Evolutionary conservation across 352 stramenopile genomes (phyloP).

Genomic region (Phytophthora niederhauseri): DNA sequence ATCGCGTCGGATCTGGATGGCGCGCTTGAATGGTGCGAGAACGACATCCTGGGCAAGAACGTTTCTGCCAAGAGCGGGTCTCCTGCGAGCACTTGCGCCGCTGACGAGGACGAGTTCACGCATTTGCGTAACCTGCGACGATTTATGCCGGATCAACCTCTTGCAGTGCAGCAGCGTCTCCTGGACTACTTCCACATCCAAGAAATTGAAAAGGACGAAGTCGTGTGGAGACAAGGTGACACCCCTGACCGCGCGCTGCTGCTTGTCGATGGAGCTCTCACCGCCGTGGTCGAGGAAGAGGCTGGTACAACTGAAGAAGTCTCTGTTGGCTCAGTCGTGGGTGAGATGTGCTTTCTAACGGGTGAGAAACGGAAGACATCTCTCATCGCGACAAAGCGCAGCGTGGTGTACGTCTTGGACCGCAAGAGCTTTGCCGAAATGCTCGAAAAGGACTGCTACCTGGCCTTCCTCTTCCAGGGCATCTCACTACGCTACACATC

Average conservation of each 20-base stretch:
- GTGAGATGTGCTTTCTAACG: constrained; percentile 80
- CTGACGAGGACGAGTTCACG: constrained; percentile 56
- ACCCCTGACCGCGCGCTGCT: constrained; percentile 60
- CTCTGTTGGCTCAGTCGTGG: constrained; percentile 71
- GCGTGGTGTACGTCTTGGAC: constrained; percentile 75
- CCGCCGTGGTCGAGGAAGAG: constrained; percentile 80
- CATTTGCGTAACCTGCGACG: constrained; percentile 64
- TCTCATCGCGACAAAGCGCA: constrained; percentile 56
- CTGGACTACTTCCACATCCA: constrained; percentile 77
- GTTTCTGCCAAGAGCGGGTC: constrained; percentile 20
- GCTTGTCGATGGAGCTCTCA: constrained; percentile 65
- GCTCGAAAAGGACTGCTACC: constrained; percentile 58
- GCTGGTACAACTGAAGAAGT: constrained; percentile 79
- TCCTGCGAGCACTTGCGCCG: constrained; percentile 24
- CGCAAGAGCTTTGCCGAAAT: constrained; percentile 66
- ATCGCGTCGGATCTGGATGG: constrained; percentile 67
- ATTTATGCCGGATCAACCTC: constrained; percentile 72
- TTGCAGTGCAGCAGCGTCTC: constrained; percentile 65
- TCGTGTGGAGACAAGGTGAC: constrained; percentile 76
- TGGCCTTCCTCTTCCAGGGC: constrained; percentile 80
- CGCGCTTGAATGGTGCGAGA: constrained; percentile 76
- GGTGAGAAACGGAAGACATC: constrained; percentile 86
- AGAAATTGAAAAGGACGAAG: constrained; percentile 59
- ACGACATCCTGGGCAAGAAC: constrained; percentile 60
- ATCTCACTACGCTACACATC: constrained; percentile 81